Base-by-base conservation (phyloP, 2,329 filamentous ascomycete genomes). In the Ophiocordyceps camponoti-rufipedis region DNA sequence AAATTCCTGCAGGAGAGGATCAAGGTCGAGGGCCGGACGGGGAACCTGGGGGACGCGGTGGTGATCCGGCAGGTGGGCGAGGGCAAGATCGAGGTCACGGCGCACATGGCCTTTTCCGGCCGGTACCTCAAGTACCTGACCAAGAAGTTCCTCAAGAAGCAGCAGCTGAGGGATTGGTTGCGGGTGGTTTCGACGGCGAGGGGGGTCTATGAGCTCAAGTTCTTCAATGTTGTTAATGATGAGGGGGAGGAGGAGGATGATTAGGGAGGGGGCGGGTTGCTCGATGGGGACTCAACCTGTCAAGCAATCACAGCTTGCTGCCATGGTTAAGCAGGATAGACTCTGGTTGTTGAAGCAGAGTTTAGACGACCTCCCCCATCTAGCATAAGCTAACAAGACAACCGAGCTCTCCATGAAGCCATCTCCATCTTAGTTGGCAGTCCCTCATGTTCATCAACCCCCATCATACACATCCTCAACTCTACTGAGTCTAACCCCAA, bases 91-190 rank as follows among this genome's bases (percentile, higher is more conserved):
- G 88, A 96, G 80, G 81, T 98, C 66, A 81, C 93, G 65, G 81
- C 89, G 58, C 88, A 96, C 79, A 94, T 88, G 67, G 86, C 94
- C 64, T 93, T 98, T 72, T 95, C 88, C 55, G 91, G 91, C 62
- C 84, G 91, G 66, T 98, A 98, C 79, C 78, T 98, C 70, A 98
- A 98, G 85, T 98, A 98, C 80, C 75, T 98, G 68, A 98, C 91
- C 69, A 98, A 98, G 86, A 98, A 98, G 80, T 98, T 94, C 83
- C 83, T 98, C 71, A 98, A 98, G 87, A 98, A 98, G 85, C 86
- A 95, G 78, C 89, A 96, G 80, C 85, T 98, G 67, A 86, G 91
- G 74, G 91, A 98, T 78, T 98, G 91, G 91, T 85, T 98, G 65
- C 88, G 91, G 62, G 89, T 98, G 60, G 91, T 98, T 64, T 93